Conservation (phyloP, 2,329 filamentous ascomycete species). For the Pseudocercospora fuligena region DNA sequence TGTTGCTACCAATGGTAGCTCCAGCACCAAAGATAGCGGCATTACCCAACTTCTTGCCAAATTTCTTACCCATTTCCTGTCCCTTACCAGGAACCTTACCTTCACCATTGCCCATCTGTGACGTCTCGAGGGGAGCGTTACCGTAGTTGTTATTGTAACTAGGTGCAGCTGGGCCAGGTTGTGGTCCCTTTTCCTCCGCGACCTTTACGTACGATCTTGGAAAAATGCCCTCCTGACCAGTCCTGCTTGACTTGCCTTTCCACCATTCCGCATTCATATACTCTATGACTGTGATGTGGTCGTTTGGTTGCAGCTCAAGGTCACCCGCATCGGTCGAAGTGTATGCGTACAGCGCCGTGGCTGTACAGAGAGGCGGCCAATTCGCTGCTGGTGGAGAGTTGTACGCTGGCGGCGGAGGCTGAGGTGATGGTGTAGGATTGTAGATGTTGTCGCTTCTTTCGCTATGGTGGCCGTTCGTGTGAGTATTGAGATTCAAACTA, state of each 20-base stretch:
- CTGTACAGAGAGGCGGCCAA: slow-evolving; percentile 66
- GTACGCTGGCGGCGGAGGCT: slow-evolving; percentile 61
- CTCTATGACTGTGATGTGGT: slow-evolving; percentile 78
- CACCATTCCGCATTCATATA: slow-evolving; percentile 99
- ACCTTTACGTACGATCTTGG: slow-evolving; percentile 84
- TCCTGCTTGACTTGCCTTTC: slow-evolving; percentile 82
- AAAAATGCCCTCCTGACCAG: slow-evolving; percentile 88
- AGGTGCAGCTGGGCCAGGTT: slow-evolving; percentile 50
- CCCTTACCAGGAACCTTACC: slow-evolving; percentile 64
- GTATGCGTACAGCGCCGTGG: slow-evolving; percentile 84
- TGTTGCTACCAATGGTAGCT: slow-evolving; percentile 76
- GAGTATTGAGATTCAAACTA: slow-evolving; percentile 41
- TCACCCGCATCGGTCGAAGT: slow-evolving; percentile 79
- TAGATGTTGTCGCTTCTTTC: slow-evolving; percentile 48
- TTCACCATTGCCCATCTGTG: slow-evolving; percentile 52
- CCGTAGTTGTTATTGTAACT: slow-evolving; percentile 61
- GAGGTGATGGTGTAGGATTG: slow-evolving; percentile 44
- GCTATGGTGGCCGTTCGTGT: slow-evolving; percentile 33
- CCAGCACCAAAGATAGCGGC: slow-evolving; percentile 90
- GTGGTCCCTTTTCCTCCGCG: slow-evolving; percentile 65
- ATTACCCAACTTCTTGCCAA: slow-evolving; percentile 83
- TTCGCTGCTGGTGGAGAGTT: slow-evolving; percentile 53
- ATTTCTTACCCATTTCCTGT: slow-evolving; percentile 34
- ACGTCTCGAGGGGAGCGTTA: slow-evolving; percentile 78
- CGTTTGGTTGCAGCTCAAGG: slow-evolving; percentile 77